A percentile compares a stretch with the other conserved stretches of the same genome.
Evolutionary conservation across 345 rosid genomes (phyloP).

Genomic region (Gossypium australe): DNA sequence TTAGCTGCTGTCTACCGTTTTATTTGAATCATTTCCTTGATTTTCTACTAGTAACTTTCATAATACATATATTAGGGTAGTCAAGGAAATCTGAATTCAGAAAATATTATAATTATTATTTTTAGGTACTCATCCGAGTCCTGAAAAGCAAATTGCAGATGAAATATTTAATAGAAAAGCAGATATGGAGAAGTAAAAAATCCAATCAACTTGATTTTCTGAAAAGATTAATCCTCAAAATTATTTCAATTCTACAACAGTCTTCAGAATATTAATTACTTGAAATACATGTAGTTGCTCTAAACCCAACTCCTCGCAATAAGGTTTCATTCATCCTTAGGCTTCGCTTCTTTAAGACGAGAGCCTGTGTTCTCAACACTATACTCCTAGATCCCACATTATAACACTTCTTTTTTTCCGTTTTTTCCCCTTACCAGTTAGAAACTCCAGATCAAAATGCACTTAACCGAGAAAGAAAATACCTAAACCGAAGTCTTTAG

Average conservation of each 20-base stretch:
- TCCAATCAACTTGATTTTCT: neutral
- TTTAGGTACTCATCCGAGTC: too few relatives aligned
- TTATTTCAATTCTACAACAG: conserved; percentile 1
- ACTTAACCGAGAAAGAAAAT: conserved; percentile 20
- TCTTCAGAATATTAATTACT: neutral
- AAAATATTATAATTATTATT: too few relatives aligned
- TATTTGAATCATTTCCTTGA: too few relatives aligned
- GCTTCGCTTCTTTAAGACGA: conserved; percentile 4
- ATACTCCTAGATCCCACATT: conserved; percentile 11
- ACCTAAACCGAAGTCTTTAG: conserved; percentile 2
- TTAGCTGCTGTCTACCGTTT: too few relatives aligned
- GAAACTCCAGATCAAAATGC: conserved; percentile 9
- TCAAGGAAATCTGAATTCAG: too few relatives aligned
- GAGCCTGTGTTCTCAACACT: conserved; percentile 19
- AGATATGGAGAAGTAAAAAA: neutral
- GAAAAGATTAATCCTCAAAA: neutral
- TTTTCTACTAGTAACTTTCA: too few relatives aligned
- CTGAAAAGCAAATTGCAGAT: neutral
- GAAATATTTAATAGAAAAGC: neutral
- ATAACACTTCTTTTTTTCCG: neutral
- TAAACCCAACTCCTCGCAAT: neutral
- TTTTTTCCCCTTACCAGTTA: conserved; percentile 8
- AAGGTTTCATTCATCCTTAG: conserved; percentile 14
- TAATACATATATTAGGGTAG: too few relatives aligned
- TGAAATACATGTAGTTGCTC: neutral